Evolutionary conservation across 306 rosid species (phyloP).

Genomic region (Glycine soja): DNA sequence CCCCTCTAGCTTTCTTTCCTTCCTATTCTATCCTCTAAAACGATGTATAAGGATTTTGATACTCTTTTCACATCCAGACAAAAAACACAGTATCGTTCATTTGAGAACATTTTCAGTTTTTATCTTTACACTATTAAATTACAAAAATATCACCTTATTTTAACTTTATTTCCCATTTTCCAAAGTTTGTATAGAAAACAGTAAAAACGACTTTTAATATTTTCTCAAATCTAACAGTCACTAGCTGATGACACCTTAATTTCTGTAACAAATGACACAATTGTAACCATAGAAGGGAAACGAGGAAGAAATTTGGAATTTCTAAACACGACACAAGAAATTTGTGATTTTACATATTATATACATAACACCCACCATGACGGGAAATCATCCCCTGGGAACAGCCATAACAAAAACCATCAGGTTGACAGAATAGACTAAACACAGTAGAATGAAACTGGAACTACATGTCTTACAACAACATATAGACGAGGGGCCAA

Average conservation of each 20-base stretch:
- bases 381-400: conserved; percentile 36
- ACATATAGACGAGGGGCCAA: conserved; percentile 27
- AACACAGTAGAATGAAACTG: conserved; percentile 20
- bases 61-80: too few relatives aligned
- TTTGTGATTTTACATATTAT: conserved; percentile 15
- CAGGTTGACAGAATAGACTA: conserved; percentile 15
- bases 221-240: background rate
- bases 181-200: background rate
- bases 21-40: too few relatives aligned
- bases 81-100: too few relatives aligned
- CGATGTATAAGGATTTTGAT: too few relatives aligned
- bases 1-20: too few relatives aligned
- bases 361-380: conserved; percentile 18
- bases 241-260: background rate
- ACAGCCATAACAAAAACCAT: conserved; percentile 28
- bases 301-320: background rate
- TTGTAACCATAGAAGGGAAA: background rate
- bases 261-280: background rate
- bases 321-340: conserved; percentile 22
- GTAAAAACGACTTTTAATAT: background rate
- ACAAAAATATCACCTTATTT: background rate
- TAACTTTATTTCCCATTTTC: background rate
- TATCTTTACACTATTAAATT: too few relatives aligned
- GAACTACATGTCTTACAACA: conserved; percentile 30
- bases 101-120: background rate